A percentile compares a stretch with the other conserved stretches of the same genome.
phyloP scores from a whole-genome alignment of 1,284 basidiomycete species.

The Schizophyllum commune region DNA sequence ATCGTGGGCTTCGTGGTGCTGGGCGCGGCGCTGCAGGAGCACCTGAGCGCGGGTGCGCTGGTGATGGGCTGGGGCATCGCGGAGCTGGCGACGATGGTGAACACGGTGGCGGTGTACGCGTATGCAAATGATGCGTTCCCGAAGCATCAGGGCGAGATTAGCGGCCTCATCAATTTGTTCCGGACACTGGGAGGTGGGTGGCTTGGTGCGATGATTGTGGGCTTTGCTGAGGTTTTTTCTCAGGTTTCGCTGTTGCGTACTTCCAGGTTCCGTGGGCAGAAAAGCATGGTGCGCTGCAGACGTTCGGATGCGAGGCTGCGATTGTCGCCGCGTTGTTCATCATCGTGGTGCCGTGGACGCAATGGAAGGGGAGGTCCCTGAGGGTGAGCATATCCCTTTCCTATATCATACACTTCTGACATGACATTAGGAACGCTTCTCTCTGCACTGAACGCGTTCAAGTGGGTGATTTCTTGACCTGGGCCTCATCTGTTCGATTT shows the following conservation, averaged over 20 bases:
- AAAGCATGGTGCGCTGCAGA: slow-evolving; percentile 38
- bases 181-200: slow-evolving; percentile 39
- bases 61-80: slow-evolving; percentile 66
- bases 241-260: slow-evolving; percentile 46
- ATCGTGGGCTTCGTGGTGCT: slow-evolving; percentile 57
- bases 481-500: not conserved
- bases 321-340: slow-evolving; percentile 38
- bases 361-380: slow-evolving; percentile 31
- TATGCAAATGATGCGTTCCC: slow-evolving; percentile 47
- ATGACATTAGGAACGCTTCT: not conserved
- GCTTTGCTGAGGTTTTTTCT: not conserved
- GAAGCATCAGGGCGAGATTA: slow-evolving; percentile 49
- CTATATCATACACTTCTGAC: not conserved
- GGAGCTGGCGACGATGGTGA: slow-evolving; percentile 53
- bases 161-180: slow-evolving; percentile 47
- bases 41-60: slow-evolving; percentile 45
- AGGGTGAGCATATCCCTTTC: slow-evolving; percentile 21
- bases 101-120: slow-evolving; percentile 58
- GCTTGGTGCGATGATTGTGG: too few species aligned
- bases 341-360: slow-evolving; percentile 35
- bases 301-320: slow-evolving; percentile 45
- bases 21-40: slow-evolving; percentile 50
- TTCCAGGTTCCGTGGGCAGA: slow-evolving; percentile 48
- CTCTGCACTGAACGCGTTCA: not conserved
- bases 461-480: not conserved